Evolutionary conservation across 2,329 filamentous ascomycete genomes (phyloP).

Genomic region (Zymoseptoria pseudotritici): DNA sequence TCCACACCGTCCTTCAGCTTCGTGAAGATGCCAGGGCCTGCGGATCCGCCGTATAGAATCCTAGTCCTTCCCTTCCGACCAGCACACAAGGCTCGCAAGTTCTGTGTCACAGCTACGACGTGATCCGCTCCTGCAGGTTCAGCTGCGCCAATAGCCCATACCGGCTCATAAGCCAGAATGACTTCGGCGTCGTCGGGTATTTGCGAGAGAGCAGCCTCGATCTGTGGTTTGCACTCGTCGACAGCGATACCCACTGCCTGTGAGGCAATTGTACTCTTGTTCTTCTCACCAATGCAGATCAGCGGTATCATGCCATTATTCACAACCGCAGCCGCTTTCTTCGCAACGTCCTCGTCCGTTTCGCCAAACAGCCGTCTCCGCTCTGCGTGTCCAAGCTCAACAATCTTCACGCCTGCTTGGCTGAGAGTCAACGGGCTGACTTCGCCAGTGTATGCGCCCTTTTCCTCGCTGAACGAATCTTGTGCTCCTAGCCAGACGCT

Average conservation of each 20-base stretch:
- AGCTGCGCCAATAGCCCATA: slow-evolving; percentile 77
- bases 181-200: slow-evolving; percentile 59
- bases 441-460: slow-evolving; percentile 70
- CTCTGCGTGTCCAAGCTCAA: slow-evolving; percentile 78
- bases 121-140: slow-evolving; percentile 66
- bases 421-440: slow-evolving; percentile 61
- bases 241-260: slow-evolving; percentile 53
- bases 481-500: slow-evolving; percentile 64
- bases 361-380: slow-evolving; percentile 65
- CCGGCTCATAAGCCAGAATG: slow-evolving; percentile 77
- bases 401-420: slow-evolving; percentile 61
- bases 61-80: slow-evolving; percentile 52
- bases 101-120: slow-evolving; percentile 61
- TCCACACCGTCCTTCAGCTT: slow-evolving; percentile 63
- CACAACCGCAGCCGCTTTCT: slow-evolving; percentile 62
- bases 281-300: slow-evolving; percentile 71
- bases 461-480: slow-evolving; percentile 62
- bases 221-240: slow-evolving; percentile 58
- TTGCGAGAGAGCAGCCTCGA: slow-evolving; percentile 54
- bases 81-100: slow-evolving; percentile 51
- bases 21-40: slow-evolving; percentile 68
- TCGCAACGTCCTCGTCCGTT: slow-evolving; percentile 59
- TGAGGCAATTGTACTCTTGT: slow-evolving; percentile 35
- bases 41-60: slow-evolving; percentile 76
- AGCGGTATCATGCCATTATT: slow-evolving; percentile 67